These are phyloP conservation scores for Tetrahymena borealis DNA, from an alignment of 73 alveolate species.

Conservation along the genomic window DNA sequence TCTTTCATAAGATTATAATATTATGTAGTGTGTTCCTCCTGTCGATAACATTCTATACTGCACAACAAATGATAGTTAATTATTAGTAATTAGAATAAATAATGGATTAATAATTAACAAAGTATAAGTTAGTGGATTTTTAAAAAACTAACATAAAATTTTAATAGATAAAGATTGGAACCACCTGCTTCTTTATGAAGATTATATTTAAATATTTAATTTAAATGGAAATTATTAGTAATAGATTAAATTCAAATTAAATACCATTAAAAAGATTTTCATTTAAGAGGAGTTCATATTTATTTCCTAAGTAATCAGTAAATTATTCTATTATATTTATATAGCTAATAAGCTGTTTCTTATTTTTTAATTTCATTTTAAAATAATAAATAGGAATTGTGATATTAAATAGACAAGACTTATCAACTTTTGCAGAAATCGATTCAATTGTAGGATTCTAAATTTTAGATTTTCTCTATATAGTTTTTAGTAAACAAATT, in stretches of 20 bases:
- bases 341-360: too few species aligned
- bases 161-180: neutral
- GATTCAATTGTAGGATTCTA: neutral
- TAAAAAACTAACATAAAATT: neutral
- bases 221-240: neutral
- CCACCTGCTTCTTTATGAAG: neutral
- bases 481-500: neutral
- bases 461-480: neutral
- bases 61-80: too few species aligned
- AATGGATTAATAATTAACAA: too few species aligned
- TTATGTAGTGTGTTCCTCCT: too few species aligned
- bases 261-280: neutral
- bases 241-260: neutral
- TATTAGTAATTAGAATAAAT: too few species aligned
- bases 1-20: neutral
- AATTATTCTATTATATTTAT: too few species aligned
- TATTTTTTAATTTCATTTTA: too few species aligned
- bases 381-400: neutral
- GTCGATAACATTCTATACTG: too few species aligned
- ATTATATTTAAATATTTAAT: neutral
- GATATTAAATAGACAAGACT: neutral
- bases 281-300: neutral
- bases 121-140: too few species aligned
- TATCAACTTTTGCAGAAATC: neutral
- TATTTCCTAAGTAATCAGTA: neutral